Evolutionary conservation across 495 filamentous ascomycete genomes (phyloP), one percentile per base, ranked within the genome.

Genomic region (Lophiotrema nucula): DNA sequence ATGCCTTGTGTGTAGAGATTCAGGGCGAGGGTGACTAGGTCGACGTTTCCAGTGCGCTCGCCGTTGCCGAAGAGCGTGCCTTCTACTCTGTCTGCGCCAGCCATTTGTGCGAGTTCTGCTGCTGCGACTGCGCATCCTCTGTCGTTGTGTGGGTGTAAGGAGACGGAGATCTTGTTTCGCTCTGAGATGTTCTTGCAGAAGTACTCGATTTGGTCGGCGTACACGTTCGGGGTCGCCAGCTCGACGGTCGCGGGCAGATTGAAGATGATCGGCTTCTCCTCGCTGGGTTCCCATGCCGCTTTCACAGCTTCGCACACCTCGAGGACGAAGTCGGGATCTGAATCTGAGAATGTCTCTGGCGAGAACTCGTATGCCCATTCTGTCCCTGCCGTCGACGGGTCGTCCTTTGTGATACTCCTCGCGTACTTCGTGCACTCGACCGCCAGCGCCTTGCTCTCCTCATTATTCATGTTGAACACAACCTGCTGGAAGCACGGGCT

Each of bases 1-100:
- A 96, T 85, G 56, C 92, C 93, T 73, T 97, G 93, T 0, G 92
- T 96, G 71, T 97, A 97, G 37, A 98, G 88, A 72, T 98, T 98
- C 39, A 98, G 78, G 24, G 88, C 93, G 39, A 98, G 80, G 12
- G 91, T 97, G 56, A 98, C 92, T 35, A 98, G 80, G 70, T 97
- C 92, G 19, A 98, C 93, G 69, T 97, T 97, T 41, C 93, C 92
- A 3, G 93, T 97, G 49, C 93, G 77, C 77, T 98, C 93, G 37
- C 92, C 93, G 67, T 98, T 96, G 26, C 92, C 92, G 66, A 98
- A 96, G 22, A 96, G 79, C 68, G 90, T 95, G 39, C 93, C 93
- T 69, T 97, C 93, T 4, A 98, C 92, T 68, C 93, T 76, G 70
- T 97, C 88, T 5, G 90, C 93, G 60, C 93, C 93, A n/a, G 89